Base-by-base conservation (phyloP, 2,329 filamentous ascomycete species). In the Aspergillus pseudonomiae region DNA sequence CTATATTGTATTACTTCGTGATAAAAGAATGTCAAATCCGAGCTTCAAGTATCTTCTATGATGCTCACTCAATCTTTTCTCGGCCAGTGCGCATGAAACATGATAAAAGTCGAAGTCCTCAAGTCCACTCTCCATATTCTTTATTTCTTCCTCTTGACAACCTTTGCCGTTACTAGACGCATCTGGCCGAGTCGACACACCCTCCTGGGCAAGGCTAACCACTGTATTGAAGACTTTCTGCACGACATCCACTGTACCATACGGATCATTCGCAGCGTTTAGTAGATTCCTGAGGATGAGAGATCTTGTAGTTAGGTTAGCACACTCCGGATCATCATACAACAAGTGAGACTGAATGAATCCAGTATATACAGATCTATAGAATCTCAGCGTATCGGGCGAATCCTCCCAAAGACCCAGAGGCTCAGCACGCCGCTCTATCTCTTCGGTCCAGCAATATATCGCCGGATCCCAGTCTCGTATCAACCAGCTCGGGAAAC, bases 401-500 rank as follows among this genome's bases (percentile, higher is more conserved):
- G 58, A 65, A 34, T 70, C 69, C 59, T 72, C 69, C 67, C 67
- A 70, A 2, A 63, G 56, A 16, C 68, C 62, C 21, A 64, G 65
- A 14, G 66, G 68, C 50, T 70, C 57, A 11, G 61, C 59, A 43
- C 63, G 63, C 55, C 66, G 7, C 24, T 68, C 67, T 4, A 55
- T 55, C 7, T 55, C 32, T 19, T 26, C 34, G 1, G n/a, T 55
- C 52, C 52, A 55, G 32, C 32, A 10, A 55, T 55, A 55, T 21
- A 1, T 55, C n/a, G n/a, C n/a, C 5, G 52, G 34, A 26, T 73
- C 70, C 70, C 70, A 73, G 61, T 73, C 70, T 11, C 65, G 60
- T 19, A 67, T 71, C 16, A 72, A 65, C 67, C 67, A 73, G 1
- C 65, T 52, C 28, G 70, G 70, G 39, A 68, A 68, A 19, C 57